Conservation (phyloP, 768 basidiomycete genomes). For the Agrocybe pediades region DNA sequence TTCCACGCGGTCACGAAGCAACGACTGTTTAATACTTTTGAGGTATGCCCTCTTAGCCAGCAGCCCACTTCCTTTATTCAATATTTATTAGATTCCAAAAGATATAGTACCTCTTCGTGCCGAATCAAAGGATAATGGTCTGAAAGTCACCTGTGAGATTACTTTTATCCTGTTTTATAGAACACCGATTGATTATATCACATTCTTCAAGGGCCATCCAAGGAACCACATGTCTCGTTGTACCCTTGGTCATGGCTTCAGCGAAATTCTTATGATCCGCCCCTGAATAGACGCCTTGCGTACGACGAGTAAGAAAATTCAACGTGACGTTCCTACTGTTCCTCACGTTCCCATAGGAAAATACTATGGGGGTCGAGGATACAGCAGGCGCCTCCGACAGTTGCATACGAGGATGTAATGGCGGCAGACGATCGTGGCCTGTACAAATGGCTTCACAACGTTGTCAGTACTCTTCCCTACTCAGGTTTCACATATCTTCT, state of each 20-base stretch:
- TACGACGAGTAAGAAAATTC: conserved; percentile 44
- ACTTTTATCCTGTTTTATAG: neutral
- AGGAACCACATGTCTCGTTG: conserved; percentile 69
- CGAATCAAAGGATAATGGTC: conserved; percentile 57
- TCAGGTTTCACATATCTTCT: neutral
- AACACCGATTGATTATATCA: neutral
- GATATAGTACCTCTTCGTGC: conserved; percentile 69
- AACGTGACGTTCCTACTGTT: neutral
- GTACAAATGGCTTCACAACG: conserved; percentile 77
- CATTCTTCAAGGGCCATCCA: conserved; percentile 49
- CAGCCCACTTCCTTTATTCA: neutral
- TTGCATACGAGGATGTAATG: conserved; percentile 78
- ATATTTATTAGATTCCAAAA: conserved; percentile 62
- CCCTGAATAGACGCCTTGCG: conserved; percentile 31
- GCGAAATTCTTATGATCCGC: conserved; percentile 80
- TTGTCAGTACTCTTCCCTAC: conserved; percentile 52
- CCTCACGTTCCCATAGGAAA: conserved; percentile 42
- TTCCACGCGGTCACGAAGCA: conserved; percentile 91
- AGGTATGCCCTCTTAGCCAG: conserved; percentile 43
- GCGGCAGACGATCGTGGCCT: conserved; percentile 62
- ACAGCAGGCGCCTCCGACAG: conserved; percentile 68
- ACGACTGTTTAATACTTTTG: conserved; percentile 83
- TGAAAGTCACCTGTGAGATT: conserved; percentile 74
- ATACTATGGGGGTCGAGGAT: conserved; percentile 85
- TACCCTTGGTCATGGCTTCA: conserved; percentile 90